Conservation (phyloP, 2,329 filamentous ascomycete genomes). For the Sphaerulina musiva region DNA sequence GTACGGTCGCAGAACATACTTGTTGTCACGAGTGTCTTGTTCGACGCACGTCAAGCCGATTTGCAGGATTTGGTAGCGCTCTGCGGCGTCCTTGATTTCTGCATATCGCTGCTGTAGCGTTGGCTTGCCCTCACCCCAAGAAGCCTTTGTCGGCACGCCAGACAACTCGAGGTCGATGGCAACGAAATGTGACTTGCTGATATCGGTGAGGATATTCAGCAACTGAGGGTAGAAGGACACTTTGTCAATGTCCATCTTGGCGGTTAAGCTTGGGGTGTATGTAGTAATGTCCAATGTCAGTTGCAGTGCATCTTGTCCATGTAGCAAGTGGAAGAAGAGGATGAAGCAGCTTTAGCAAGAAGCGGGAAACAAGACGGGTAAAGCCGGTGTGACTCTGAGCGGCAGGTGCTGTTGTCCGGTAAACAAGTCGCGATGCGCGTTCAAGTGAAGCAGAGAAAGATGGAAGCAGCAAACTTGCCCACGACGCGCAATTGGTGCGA, state of each 20-base stretch:
- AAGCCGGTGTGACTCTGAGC: neutral
- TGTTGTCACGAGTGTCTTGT: constrained; percentile 49
- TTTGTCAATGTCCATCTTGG: constrained; percentile 52
- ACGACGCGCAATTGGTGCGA: neutral
- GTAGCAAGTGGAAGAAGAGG: constrained; percentile 13
- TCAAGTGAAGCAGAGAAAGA: constrained; percentile 3
- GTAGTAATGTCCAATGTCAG: constrained; percentile 16
- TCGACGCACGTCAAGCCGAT: constrained; percentile 60
- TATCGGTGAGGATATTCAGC: constrained; percentile 51
- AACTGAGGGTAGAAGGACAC: constrained; percentile 46
- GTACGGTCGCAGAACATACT: constrained; percentile 56
- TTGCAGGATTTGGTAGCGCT: constrained; percentile 59
- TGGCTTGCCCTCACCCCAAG: constrained; percentile 37
- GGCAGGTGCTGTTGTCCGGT: neutral
- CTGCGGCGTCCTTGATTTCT: constrained; percentile 55
- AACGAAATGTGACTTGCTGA: constrained; percentile 56
- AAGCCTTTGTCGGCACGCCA: constrained; percentile 48
- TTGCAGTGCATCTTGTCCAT: constrained; percentile 6
- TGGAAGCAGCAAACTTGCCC: constrained; percentile 19
- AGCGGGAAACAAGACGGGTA: constrained; percentile 11
- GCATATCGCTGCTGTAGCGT: constrained; percentile 55
- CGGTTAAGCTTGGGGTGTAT: constrained; percentile 4
- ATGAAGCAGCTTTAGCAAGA: constrained; percentile 17
- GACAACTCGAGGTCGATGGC: constrained; percentile 62
- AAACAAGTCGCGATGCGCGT: neutral